A percentile compares a stretch with the other conserved stretches of the same genome.
phyloP scores from a whole-genome alignment of 1,139 yeast species.

The Yamadazyma blattariae region DNA sequence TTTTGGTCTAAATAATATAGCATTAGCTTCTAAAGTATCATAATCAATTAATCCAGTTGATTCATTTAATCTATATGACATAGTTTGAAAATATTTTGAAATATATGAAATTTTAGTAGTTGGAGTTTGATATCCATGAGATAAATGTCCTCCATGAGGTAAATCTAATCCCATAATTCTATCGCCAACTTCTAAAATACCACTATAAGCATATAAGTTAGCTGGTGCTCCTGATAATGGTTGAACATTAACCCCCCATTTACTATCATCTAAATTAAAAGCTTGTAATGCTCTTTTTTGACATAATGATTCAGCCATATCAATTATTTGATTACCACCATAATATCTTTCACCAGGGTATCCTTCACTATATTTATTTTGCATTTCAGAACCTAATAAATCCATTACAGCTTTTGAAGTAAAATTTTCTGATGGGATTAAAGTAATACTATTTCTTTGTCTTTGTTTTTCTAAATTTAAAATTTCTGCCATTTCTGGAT shows the following conservation, averaged over 20 bases:
- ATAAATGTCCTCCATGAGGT: constrained; percentile 96
- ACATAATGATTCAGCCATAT: constrained; percentile 84
- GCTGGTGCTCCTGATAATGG: constrained; percentile 96
- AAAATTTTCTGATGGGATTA: constrained; percentile 93
- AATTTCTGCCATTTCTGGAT: constrained; percentile 83
- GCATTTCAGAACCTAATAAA: constrained; percentile 92
- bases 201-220: constrained; percentile 87
- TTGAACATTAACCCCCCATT: constrained; percentile 98
- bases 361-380: constrained; percentile 97
- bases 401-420: constrained; percentile 95
- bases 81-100: constrained; percentile 92
- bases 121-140: constrained; percentile 93
- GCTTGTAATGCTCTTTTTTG: constrained; percentile 90
- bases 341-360: constrained; percentile 97
- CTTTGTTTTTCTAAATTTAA: constrained; percentile 71
- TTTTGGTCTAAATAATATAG: constrained; percentile 88
- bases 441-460: constrained; percentile 85
- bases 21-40: constrained; percentile 81
- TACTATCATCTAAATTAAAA: constrained; percentile 66
- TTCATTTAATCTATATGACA: constrained; percentile 90
- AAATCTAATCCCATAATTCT: constrained; percentile 94
- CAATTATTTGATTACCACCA: constrained; percentile 95
- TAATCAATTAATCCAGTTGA: constrained; percentile 89
- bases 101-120: constrained; percentile 85
- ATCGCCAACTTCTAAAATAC: constrained; percentile 88